Percentiles rank a stretch among this genome's conserved stretches.
These are phyloP conservation scores for Angomonas ambiguus DNA, from an alignment of 208 protist genomes.

Conservation along the genomic window DNA sequence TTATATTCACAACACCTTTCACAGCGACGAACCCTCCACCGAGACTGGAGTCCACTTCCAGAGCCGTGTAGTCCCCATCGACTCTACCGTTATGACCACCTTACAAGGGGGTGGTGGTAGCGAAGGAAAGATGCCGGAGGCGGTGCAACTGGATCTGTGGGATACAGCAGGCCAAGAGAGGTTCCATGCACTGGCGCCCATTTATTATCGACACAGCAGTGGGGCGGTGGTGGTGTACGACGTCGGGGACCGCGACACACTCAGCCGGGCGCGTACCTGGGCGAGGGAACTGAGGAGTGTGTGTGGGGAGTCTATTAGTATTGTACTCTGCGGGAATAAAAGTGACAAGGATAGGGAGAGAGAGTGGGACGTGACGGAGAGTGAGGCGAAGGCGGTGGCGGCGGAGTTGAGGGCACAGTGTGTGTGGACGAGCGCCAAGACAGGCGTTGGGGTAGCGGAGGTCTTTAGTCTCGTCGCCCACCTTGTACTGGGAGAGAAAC, in stretches of 20 bases:
- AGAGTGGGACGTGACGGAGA: slow-evolving; percentile 66
- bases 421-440: slow-evolving; percentile 70
- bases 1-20: slow-evolving; percentile 69
- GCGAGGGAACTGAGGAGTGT: slow-evolving; percentile 92
- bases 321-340: slow-evolving; percentile 95
- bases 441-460: slow-evolving; percentile 52
- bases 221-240: slow-evolving; percentile 95
- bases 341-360: slow-evolving; percentile 65
- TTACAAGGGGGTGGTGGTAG: no score
- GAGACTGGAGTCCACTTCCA: slow-evolving; percentile 66
- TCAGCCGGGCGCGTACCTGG: slow-evolving; percentile 93
- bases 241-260: slow-evolving; percentile 91
- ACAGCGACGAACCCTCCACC: slow-evolving; percentile 53
- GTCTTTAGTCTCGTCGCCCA: slow-evolving; percentile 66
- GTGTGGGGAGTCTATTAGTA: slow-evolving; percentile 82
- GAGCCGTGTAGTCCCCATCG: slow-evolving; percentile 45
- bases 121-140: slow-evolving; percentile 14
- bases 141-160: slow-evolving; percentile 56
- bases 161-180: slow-evolving; percentile 80
- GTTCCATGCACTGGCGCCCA: slow-evolving; percentile 78
- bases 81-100: slow-evolving; percentile 17
- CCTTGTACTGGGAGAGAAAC: slow-evolving; percentile 24
- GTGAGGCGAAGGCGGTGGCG: slow-evolving; percentile 62
- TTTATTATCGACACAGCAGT: slow-evolving; percentile 83
- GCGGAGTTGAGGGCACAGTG: slow-evolving; percentile 49